Base-by-base conservation (phyloP, 805 yeast genomes). In the Jamesozyma piceae region DNA sequence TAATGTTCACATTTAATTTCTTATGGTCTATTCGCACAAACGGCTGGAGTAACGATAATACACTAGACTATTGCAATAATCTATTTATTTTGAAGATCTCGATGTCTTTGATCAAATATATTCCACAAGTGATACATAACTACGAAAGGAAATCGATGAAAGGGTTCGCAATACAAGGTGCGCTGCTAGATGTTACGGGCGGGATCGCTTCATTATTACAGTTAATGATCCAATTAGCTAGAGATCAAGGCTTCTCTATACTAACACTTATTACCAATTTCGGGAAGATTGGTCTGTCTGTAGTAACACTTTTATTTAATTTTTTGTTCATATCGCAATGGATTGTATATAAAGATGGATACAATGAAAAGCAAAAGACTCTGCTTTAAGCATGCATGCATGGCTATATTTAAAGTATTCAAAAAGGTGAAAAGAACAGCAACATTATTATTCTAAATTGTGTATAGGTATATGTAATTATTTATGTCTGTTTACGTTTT, bases 91-190 rank as follows among this genome's bases (percentile, higher is more conserved):
- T 72, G 43, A 75, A 75, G 55, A 66, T 75, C 14, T 39, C 58
- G 14, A 68, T 74, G 65, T 73, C 78, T 27, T 53, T 74, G 37
- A 60, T 72, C 36, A 75, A 75, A 49, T 72, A 75, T 51, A 62
- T 83, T 24, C 98, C 98, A 0, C 98, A 90, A 63, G 82, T 90
- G 42, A 65, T 74, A 44, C 94, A 84, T 57, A 90, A 90, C 64
- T 75, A 79, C 59, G 68, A 68, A 37, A 75, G 95, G 49, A 77
- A 80, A 54, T 82, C 95, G 4, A 88, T 88, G 43, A 73, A 77
- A 43, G 97, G 97, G 1, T 80, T 92, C 52, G 82, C 95, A 43
- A 74, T 90, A 48, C 73, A 86, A 10, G 64, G 70, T 2, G 64
- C 65, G 1, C 41, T 53, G 4, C 44, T 67, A 19, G 73, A 68